These are phyloP conservation scores for Begonia fuchsioides DNA, from an alignment of 306 rosid genomes.

Conservation along the genomic window DNA sequence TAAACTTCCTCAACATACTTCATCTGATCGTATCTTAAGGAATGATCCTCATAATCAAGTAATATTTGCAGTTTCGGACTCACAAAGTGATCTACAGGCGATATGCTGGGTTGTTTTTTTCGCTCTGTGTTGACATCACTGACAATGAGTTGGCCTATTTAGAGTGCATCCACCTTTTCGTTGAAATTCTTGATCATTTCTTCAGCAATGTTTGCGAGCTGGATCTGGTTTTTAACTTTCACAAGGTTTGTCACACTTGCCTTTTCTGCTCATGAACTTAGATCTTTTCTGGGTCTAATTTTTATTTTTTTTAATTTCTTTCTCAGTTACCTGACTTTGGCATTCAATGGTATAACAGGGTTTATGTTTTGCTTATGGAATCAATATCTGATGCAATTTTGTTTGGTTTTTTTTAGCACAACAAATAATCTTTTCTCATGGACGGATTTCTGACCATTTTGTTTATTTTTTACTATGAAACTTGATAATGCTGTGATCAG, in stretches of 20 bases:
- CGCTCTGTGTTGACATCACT: slow-evolving; percentile 95
- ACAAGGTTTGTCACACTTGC: slow-evolving; percentile 45
- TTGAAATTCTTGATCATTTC: slow-evolving; percentile 89
- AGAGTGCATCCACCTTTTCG: slow-evolving; percentile 93
- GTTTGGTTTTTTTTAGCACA: too few species aligned
- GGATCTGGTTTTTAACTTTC: slow-evolving; percentile 84
- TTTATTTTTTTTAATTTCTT: not conserved
- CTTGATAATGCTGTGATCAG: too few species aligned
- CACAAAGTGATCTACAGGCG: slow-evolving; percentile 92
- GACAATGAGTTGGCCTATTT: slow-evolving; percentile 91
- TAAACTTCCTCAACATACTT: not conserved
- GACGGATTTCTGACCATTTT: too few species aligned
- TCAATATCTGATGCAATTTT: too few species aligned
- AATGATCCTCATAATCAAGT: slow-evolving; percentile 7
- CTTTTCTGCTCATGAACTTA: not conserved
- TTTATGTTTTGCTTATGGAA: too few species aligned
- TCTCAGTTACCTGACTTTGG: not conserved
- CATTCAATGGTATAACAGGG: too few species aligned
- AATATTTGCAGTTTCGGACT: slow-evolving; percentile 70
- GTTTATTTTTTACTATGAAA: too few species aligned
- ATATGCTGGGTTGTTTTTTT: slow-evolving; percentile 93
- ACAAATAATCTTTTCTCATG: too few species aligned
- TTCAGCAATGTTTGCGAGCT: slow-evolving; percentile 92
- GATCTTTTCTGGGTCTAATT: too few species aligned
- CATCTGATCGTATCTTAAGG: not conserved